These are phyloP conservation scores for Neofusicoccum parvum DNA, from an alignment of 2,329 filamentous ascomycete species.

Conservation along the genomic window DNA sequence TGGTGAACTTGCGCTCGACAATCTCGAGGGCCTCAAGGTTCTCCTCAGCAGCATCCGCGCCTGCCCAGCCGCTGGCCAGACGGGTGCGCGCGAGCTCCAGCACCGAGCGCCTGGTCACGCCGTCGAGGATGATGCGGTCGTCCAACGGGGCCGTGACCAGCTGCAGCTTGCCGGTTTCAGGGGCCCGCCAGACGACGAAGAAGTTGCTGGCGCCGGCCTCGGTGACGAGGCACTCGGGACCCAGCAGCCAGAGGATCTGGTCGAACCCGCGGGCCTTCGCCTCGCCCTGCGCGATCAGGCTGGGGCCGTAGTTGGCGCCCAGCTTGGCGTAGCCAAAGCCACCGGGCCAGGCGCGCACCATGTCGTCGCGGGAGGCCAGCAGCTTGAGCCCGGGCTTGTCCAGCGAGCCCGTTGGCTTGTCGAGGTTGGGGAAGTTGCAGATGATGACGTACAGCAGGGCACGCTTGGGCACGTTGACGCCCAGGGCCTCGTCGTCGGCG, in stretches of 20 bases:
- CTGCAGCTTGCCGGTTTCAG: slow-evolving; percentile 61
- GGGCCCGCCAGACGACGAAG: slow-evolving; percentile 77
- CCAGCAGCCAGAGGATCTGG: slow-evolving; percentile 94
- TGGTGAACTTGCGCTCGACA: slow-evolving; percentile 81
- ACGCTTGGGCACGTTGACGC: slow-evolving; percentile 76
- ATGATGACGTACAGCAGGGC: slow-evolving; percentile 86
- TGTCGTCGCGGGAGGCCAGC: slow-evolving; percentile 77
- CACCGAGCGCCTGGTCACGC: slow-evolving; percentile 81
- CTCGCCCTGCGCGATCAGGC: slow-evolving; percentile 74
- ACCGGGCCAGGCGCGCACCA: slow-evolving; percentile 88
- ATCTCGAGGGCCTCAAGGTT: slow-evolving; percentile 60
- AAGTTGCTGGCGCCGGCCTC: slow-evolving; percentile 94
- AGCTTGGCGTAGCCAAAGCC: slow-evolving; percentile 92
- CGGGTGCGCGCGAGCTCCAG: slow-evolving; percentile 70
- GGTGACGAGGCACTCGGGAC: slow-evolving; percentile 74
- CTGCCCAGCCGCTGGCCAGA: slow-evolving; percentile 45
- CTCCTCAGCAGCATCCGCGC: slow-evolving; percentile 24
- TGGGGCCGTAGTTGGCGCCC: slow-evolving; percentile 90
- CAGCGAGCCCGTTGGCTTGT: slow-evolving; percentile 25
- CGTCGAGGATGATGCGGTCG: slow-evolving; percentile 82
- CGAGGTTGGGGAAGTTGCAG: slow-evolving; percentile 50
- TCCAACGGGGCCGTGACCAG: slow-evolving; percentile 83
- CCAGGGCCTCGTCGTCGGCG: slow-evolving; percentile 76
- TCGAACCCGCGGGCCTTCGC: slow-evolving; percentile 74
- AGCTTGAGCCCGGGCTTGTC: slow-evolving; percentile 59